Evolutionary conservation across 139 green algal species (phyloP), one percentile per base, ranked within the genome.

Genomic region (Micractinium sp.): DNA sequence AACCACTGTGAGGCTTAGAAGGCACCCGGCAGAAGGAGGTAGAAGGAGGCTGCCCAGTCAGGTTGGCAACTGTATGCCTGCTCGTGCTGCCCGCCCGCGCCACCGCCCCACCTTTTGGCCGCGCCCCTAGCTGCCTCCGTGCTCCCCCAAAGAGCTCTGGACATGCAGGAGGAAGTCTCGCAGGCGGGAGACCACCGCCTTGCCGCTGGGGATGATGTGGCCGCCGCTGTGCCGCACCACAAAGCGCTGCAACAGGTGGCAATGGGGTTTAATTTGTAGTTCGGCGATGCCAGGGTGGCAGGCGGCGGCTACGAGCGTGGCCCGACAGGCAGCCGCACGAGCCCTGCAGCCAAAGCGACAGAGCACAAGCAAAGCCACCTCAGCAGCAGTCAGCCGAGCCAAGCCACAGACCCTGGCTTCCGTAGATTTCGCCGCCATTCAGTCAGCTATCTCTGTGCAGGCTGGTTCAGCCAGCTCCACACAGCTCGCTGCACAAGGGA

Each of bases 161-260:
- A 83, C 33, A 7, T 31, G 41, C 73, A 66, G 20, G 60, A 91
- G 60, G 82, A 91, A 91, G 38, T 88, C 60, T 19, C 76, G 61
- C 60, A 88, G 31, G 12, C 56, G 61, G 19, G 35, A 5, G 29
- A 67, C 35, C n/a, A 87, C 38, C 3, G 9, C 16, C 66, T 74
- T 90, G 81, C 33, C 86, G 71, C 66, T 39, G n/a, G 91, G 91
- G 31, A 93, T 93, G 53, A 91, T 25, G 82, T 93, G 91, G 7
- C 91, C 91, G 27, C 22, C 27, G 47, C 56, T 35, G 87, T 93
- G 90, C 35, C 77, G 47, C 14, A 93, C 53, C 3, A 90, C 89
- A 60, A 38, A 61, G 23, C 63, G 84, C 71, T 87, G 85, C 60
- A 31, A 16, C 35, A 67, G 81, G 63, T 23, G 63, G 22, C 63